Conservation (phyloP, 75 land plant genomes). For the Picea glauca region DNA sequence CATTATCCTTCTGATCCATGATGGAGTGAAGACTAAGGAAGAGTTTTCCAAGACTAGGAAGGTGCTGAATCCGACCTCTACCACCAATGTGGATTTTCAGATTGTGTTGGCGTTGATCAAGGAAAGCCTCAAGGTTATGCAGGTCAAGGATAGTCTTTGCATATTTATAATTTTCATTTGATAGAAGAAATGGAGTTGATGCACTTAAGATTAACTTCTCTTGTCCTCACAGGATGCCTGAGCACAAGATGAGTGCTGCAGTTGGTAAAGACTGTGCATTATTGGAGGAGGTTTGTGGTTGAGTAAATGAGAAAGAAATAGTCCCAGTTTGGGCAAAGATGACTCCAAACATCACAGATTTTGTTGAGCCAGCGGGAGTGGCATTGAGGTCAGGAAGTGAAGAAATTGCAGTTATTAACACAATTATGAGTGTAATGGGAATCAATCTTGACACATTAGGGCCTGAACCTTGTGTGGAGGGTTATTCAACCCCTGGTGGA, state of each 20-base stretch:
- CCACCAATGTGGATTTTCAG: slow-evolving; percentile 56
- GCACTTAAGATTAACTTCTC: slow-evolving; percentile 96
- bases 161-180: too few relatives aligned
- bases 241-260: slow-evolving; percentile 97
- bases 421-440: too few relatives aligned
- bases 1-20: slow-evolving; percentile 64
- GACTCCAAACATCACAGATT: slow-evolving; percentile 98
- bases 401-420: slow-evolving; percentile 42
- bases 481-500: slow-evolving; percentile 96
- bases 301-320: slow-evolving; percentile 97
- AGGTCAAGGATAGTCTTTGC: too few relatives aligned
- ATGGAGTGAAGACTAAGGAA: slow-evolving; percentile 27
- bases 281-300: slow-evolving; percentile 87
- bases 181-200: slow-evolving; percentile 24
- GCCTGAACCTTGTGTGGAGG: slow-evolving; percentile 99
- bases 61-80: slow-evolving; percentile 53
- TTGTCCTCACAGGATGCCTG: slow-evolving; percentile 99
- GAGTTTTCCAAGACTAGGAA: slow-evolving; percentile 60
- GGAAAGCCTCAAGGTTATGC: slow-evolving; percentile 46
- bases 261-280: slow-evolving; percentile 95
- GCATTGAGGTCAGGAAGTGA: slow-evolving; percentile 84
- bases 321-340: slow-evolving; percentile 99
- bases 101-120: slow-evolving; percentile 49
- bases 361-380: slow-evolving; percentile 85
- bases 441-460: slow-evolving; percentile 74